Base-by-base conservation (phyloP, 129 eudicot species). In the Glebionis coronaria region DNA sequence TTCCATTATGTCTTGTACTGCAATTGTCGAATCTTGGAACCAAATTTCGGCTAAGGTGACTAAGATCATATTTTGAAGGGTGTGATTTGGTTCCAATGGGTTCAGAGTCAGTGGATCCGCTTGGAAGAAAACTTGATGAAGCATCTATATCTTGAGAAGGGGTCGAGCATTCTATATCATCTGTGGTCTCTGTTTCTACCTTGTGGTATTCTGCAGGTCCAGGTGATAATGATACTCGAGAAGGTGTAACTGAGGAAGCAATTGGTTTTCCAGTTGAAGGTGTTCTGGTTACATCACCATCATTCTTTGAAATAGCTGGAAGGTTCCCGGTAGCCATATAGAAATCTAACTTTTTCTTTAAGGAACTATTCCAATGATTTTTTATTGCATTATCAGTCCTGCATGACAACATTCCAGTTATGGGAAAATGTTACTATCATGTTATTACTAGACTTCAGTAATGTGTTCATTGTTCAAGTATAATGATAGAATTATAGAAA, bases 291-390 rank as follows among this genome's bases (percentile, higher is more conserved):
- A 69, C 19, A 57, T 82, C 88, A 46, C 49, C 12, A 73, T 57
- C 79, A 29, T 47, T 83, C 74, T 79, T 88, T 18, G 84, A 13
- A 68, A 59, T 81, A 19, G 94, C 79, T 50, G 94, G 93, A 70
- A 89, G 96, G 78, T 76, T 89, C 59, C 96, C 90, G 0, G 89
- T 86, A 45, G 93, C 90, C 71, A 82, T 46, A 75, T 86, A 93
- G 53, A 87, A 86, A 72, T 87, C 95, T 50, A 84, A 25, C 78
- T 93, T 93, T 78, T 93, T 93, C 79, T 89, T 93, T 69, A 93
- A 80, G 16, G 99, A 89, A 75, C 99, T 89, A 72, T 93, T 93
- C 99, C 99, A 93, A 59, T 93, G 99, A 56, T 93, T 93, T 85
- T 93, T 93, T 61, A 93, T 93, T 44, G 97, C 88, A 56, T 93